Percentiles rank a stretch among this genome's conserved stretches.
Conservation (phyloP, 2,329 filamentous ascomycete species). For the Lizonia empirigonia region DNA sequence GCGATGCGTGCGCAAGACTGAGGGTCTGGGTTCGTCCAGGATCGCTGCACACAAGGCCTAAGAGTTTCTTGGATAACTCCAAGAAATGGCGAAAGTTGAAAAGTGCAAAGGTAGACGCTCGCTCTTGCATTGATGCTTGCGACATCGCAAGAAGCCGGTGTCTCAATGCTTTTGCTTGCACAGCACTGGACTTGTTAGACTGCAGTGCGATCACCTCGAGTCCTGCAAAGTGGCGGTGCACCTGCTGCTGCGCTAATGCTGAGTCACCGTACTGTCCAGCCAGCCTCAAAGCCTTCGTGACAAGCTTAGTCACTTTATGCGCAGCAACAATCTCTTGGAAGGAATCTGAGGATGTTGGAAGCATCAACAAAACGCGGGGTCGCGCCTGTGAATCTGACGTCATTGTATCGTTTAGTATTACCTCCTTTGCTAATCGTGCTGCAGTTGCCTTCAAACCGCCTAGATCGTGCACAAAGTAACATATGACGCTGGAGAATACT, state of each 20-base stretch:
- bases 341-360: neutral
- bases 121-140: neutral
- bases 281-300: neutral
- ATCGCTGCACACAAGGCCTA: conserved; percentile 4
- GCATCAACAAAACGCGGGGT: neutral
- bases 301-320: neutral
- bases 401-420: too few species aligned
- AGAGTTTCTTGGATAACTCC: conserved; percentile 14
- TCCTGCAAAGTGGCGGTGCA: too few species aligned
- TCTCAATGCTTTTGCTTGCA: neutral
- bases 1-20: conserved; percentile 21
- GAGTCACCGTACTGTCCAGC: too few species aligned
- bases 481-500: neutral
- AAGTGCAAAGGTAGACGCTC: neutral
- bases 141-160: neutral
- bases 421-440: neutral
- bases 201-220: neutral
- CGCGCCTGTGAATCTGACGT: neutral
- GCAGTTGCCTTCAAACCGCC: neutral
- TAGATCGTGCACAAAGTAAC: neutral
- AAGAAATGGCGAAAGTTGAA: conserved; percentile 17
- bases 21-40: conserved; percentile 1
- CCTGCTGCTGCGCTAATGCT: too few species aligned
- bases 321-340: neutral
- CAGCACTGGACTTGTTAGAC: neutral